These are phyloP conservation scores for Exobasidium rhododendri DNA, from an alignment of 1,284 basidiomycete genomes.

Conservation along the genomic window DNA sequence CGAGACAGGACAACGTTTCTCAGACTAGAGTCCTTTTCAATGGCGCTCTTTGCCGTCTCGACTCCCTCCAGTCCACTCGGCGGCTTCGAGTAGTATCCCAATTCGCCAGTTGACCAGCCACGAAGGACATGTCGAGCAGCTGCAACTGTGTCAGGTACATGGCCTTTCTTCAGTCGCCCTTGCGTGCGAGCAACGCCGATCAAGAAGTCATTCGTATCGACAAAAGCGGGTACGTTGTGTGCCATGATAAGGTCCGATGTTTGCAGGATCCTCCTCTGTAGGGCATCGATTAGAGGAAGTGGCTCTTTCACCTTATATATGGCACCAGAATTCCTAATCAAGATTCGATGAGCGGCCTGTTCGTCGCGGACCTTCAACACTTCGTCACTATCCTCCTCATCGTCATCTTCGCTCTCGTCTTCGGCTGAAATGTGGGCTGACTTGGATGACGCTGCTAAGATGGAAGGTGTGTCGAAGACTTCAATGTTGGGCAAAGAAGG, in stretches of 20 bases:
- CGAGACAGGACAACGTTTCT: not conserved
- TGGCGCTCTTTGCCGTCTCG: conserved; percentile 7
- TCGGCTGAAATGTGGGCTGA: conserved; percentile 1
- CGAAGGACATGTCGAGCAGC: conserved; percentile 46
- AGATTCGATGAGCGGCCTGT: conserved; percentile 20
- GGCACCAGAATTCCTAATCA: conserved; percentile 48
- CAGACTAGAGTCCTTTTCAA: conserved; percentile 19
- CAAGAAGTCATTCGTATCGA: conserved; percentile 50
- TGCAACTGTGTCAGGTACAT: conserved; percentile 41
- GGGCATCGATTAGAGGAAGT: conserved; percentile 33
- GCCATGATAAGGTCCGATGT: conserved; percentile 49
- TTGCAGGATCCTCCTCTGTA: conserved; percentile 38
- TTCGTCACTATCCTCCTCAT: conserved; percentile 15
- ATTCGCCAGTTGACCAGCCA: conserved; percentile 43
- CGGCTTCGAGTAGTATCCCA: conserved; percentile 47
- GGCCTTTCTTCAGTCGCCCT: conserved; percentile 42
- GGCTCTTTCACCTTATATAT: conserved; percentile 50
- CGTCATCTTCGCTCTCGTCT: conserved; percentile 16
- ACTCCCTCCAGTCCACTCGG: conserved; percentile 15
- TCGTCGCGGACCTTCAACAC: conserved; percentile 1
- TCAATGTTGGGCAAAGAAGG: conserved; percentile 7
- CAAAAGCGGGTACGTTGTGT: conserved; percentile 49
- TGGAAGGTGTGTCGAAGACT: conserved; percentile 43
- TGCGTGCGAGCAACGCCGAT: conserved; percentile 41
- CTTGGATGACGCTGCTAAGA: conserved; percentile 24